phyloP scores from a whole-genome alignment of 192 early-diverging fungal genomes.

The Neocallimastix lanati region DNA sequence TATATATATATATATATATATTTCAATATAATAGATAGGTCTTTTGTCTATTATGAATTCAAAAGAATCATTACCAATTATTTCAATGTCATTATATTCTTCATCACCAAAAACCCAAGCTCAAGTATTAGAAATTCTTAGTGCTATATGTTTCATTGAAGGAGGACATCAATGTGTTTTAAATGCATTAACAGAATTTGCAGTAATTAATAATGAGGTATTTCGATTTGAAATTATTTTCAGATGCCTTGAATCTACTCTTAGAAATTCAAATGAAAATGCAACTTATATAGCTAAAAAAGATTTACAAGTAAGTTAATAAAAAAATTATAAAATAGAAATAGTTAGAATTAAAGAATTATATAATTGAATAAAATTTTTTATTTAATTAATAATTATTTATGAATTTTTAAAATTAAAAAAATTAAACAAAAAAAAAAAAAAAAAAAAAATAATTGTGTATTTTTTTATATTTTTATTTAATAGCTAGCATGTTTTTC shows the following conservation, averaged over 20 bases:
- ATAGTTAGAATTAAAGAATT: too few species aligned
- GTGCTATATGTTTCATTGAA: slow-evolving; percentile 32
- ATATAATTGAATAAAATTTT: too few species aligned
- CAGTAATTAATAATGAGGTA: slow-evolving; percentile 6
- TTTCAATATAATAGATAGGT: slow-evolving; percentile 19
- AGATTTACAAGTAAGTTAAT: neutral
- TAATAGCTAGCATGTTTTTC: slow-evolving; percentile 24
- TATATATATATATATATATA: too few species aligned
- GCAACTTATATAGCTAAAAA: neutral
- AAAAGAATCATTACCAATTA: slow-evolving; percentile 16
- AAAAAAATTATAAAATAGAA: neutral
- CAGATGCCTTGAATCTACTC: neutral
- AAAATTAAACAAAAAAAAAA: too few species aligned
- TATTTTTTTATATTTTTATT: neutral
- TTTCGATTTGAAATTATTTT: slow-evolving; percentile 24
- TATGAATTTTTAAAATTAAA: too few species aligned
- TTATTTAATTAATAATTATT: too few species aligned
- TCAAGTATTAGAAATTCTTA: slow-evolving; percentile 30
- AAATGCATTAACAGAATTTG: slow-evolving; percentile 19
- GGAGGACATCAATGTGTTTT: slow-evolving; percentile 25
- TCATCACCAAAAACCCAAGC: slow-evolving; percentile 16
- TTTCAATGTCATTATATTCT: slow-evolving; percentile 25
- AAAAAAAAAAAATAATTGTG: too few species aligned
- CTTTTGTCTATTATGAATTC: slow-evolving; percentile 24
- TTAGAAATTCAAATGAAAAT: neutral